phyloP scores from a whole-genome alignment of 345 rosid species.

The Firmiana major region DNA sequence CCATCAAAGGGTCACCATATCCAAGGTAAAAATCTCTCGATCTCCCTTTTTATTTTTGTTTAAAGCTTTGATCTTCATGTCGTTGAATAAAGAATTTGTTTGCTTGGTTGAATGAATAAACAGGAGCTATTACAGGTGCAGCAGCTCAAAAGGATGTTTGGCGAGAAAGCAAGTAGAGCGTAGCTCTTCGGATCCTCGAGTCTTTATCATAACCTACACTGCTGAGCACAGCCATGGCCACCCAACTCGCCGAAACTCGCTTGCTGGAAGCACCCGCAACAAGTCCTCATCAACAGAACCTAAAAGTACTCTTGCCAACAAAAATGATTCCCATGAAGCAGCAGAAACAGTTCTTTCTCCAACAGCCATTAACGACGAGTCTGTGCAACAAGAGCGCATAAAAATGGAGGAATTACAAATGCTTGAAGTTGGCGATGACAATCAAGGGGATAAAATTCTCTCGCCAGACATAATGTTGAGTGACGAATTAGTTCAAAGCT shows the following conservation, averaged over 20 bases:
- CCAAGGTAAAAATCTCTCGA: constrained; percentile 46
- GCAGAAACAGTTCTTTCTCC: constrained; percentile 29
- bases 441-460: constrained; percentile 13
- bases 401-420: constrained; percentile 21
- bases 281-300: constrained; percentile 26
- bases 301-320: constrained; percentile 14
- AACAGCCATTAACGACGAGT: constrained; percentile 23
- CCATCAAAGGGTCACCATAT: constrained; percentile 78
- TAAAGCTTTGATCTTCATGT: background rate
- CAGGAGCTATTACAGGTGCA: constrained; percentile 84
- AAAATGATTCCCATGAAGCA: constrained; percentile 15
- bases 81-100: background rate
- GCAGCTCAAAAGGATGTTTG: constrained; percentile 72
- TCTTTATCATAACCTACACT: constrained; percentile 59
- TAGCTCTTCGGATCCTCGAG: constrained; percentile 46
- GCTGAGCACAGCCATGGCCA: constrained; percentile 63
- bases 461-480: constrained; percentile 30
- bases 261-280: constrained; percentile 58
- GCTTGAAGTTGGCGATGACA: constrained; percentile 7
- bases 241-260: constrained; percentile 65
- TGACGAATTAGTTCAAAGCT: constrained; percentile 32
- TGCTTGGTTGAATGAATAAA: constrained; percentile 4
- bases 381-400: constrained; percentile 14
- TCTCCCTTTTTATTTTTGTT: background rate
- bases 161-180: constrained; percentile 82